Percentiles rank a stretch among this genome's conserved stretches.
phyloP scores from a whole-genome alignment of 805 yeast species.

The Maudiozyma serrabonitensis region DNA sequence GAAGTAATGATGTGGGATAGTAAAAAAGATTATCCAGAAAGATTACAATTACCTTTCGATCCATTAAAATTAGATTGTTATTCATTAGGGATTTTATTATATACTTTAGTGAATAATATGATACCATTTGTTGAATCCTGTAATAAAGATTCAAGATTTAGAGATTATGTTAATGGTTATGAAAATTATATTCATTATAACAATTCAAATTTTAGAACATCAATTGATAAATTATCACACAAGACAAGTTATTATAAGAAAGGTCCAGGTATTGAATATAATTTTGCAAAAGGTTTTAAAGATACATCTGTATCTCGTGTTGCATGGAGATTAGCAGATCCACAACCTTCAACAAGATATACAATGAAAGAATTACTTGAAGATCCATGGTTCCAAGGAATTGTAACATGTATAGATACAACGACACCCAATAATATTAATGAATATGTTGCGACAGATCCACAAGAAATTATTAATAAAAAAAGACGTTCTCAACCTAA shows the following conservation, averaged over 20 bases:
- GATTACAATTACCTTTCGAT: slow-evolving; percentile 36
- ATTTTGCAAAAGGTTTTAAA: slow-evolving; percentile 53
- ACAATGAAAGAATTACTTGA: slow-evolving; percentile 42
- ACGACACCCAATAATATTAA: slow-evolving; percentile 2
- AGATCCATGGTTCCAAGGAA: slow-evolving; percentile 53
- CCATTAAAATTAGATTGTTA: slow-evolving; percentile 64
- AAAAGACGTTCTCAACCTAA: background rate
- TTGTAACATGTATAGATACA: slow-evolving; percentile 44
- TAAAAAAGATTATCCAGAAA: slow-evolving; percentile 27
- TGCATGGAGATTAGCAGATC: slow-evolving; percentile 69
- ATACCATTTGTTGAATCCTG: slow-evolving; percentile 52
- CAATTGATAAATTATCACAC: slow-evolving; percentile 25
- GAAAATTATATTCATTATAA: slow-evolving; percentile 28
- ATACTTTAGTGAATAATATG: slow-evolving; percentile 46
- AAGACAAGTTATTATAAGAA: slow-evolving; percentile 26
- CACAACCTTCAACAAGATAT: slow-evolving; percentile 44
- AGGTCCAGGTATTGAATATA: slow-evolving; percentile 67
- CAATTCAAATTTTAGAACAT: slow-evolving; percentile 38
- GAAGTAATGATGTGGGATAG: slow-evolving; percentile 47
- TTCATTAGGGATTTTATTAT: slow-evolving; percentile 62
- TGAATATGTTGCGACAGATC: slow-evolving; percentile 13
- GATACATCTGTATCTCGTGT: slow-evolving; percentile 54
- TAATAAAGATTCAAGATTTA: slow-evolving; percentile 38
- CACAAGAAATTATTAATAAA: background rate
- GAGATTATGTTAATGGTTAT: slow-evolving; percentile 47